Conservation (phyloP, 2,329 filamentous ascomycete genomes). For the Ascochyta pisi region DNA sequence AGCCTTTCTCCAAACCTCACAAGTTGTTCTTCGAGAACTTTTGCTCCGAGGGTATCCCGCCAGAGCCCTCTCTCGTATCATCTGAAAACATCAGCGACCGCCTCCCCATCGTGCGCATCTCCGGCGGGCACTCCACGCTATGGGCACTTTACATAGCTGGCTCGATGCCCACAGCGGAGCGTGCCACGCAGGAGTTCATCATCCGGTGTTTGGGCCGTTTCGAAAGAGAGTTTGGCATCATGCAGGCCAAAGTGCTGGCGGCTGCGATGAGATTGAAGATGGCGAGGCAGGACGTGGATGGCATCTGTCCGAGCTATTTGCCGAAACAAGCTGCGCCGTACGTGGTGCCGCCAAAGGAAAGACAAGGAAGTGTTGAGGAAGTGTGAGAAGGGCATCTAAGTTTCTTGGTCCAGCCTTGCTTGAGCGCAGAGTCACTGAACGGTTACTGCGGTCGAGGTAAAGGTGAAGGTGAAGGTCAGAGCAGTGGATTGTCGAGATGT, state of each 20-base stretch:
- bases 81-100: constrained; percentile 19
- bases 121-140: constrained; percentile 39
- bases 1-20: constrained; percentile 4
- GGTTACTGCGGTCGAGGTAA: too few relatives aligned
- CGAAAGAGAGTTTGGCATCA: constrained; percentile 54
- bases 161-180: constrained; percentile 35
- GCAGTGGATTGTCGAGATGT: too few relatives aligned
- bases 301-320: constrained; percentile 22
- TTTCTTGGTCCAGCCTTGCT: too few relatives aligned
- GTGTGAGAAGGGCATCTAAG: neutral
- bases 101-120: constrained; percentile 41
- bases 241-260: constrained; percentile 40
- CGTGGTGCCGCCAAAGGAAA: constrained; percentile 1
- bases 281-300: constrained; percentile 16
- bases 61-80: neutral
- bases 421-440: too few relatives aligned
- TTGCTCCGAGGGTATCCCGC: constrained; percentile 4
- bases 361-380: neutral
- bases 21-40: constrained; percentile 28
- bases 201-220: constrained; percentile 66
- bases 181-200: constrained; percentile 33
- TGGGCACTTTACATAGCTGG: constrained; percentile 45
- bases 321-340: constrained; percentile 15
- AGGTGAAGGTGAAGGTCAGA: too few relatives aligned
- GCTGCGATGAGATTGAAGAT: constrained; percentile 31